Base-by-base conservation (phyloP, 257 asterid genomes). In the Solanum pinnatisectum region DNA sequence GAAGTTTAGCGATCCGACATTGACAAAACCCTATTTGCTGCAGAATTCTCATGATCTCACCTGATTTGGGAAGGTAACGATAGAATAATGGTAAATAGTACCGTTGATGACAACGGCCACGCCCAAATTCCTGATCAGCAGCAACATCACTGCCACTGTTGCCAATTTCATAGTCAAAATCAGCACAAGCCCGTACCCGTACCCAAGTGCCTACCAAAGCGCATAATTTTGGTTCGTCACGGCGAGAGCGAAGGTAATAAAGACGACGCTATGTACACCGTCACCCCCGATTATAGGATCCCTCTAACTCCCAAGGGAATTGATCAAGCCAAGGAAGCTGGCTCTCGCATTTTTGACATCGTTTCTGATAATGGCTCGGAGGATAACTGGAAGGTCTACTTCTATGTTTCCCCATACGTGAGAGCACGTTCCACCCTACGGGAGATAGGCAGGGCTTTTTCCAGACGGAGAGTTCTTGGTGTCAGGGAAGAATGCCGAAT, bases 401-500 rank as follows among this genome's bases (percentile, higher is more conserved):
- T 96, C 89, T 96, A 96, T 30, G 98, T 96, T 1, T 96, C 99
- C 4, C 99, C 99, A 3, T 96, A 96, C 84, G 90, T 88, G 65
- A 90, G 99, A 92, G 90, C 98, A 46, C 97, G 98, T 70, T 90
- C 97, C 32, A 96, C 99, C 10, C 95, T 96, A 82, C 91, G 96
- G 14, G 98, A 95, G 88, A 96, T 96, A 42, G 99, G 99, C 42
- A 90, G 95, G 63, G 90, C 98, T 2, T 95, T 95, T 25, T 91
- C 98, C 15, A 90, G 90, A 88, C 90, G 88, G 87, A 89, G 94
- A 59, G 89, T 96, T 12, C 92, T 96, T 52, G 98, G 99, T 27
- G 98, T 92, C 1, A 88, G 99, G 89, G 99, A 96, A 85, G 99
- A 96, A 94, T 96, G 99, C 87, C 92, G 98, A 90, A 84, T 96